These are phyloP conservation scores for Auricularia sp. DNA, from an alignment of 768 basidiomycete species.

Conservation along the genomic window DNA sequence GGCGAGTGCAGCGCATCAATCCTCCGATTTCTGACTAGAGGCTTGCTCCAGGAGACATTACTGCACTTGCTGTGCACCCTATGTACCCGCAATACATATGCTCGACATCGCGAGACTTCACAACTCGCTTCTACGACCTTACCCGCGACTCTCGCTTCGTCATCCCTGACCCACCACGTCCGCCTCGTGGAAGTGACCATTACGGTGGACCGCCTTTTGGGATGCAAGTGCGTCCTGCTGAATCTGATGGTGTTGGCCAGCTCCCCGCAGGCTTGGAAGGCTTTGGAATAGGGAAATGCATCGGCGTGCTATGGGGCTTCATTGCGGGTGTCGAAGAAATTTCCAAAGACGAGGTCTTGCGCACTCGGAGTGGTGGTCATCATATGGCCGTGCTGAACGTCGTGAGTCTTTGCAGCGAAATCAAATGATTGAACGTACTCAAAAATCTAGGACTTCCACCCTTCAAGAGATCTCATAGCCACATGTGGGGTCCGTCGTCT, in stretches of 20 bases:
- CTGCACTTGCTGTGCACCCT: constrained; percentile 58
- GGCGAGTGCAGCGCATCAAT: constrained; percentile 31
- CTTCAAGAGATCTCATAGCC: constrained; percentile 51
- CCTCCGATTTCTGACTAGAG: not conserved
- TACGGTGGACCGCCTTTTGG: constrained; percentile 63
- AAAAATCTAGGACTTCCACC: constrained; percentile 52
- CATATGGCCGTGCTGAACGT: constrained; percentile 47
- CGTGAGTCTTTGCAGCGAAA: constrained; percentile 35
- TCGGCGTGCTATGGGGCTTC: constrained; percentile 55
- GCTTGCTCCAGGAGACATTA: constrained; percentile 31
- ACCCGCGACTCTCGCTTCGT: constrained; percentile 10
- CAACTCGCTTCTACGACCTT: constrained; percentile 62
- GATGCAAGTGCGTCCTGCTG: constrained; percentile 32
- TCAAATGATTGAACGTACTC: constrained; percentile 1
- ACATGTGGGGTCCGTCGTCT: constrained; percentile 57
- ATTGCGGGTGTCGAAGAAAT: not conserved
- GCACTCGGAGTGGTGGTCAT: constrained; percentile 55
- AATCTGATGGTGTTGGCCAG: not conserved
- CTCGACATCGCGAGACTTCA: constrained; percentile 64
- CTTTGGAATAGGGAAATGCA: constrained; percentile 45
- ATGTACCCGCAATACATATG: constrained; percentile 47
- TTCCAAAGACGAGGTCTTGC: not conserved
- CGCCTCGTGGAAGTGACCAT: constrained; percentile 31
- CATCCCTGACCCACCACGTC: constrained; percentile 45
- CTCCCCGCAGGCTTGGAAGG: constrained; percentile 40